phyloP scores from a whole-genome alignment of 2,329 filamentous ascomycete species.

The Xylogone sp. region DNA sequence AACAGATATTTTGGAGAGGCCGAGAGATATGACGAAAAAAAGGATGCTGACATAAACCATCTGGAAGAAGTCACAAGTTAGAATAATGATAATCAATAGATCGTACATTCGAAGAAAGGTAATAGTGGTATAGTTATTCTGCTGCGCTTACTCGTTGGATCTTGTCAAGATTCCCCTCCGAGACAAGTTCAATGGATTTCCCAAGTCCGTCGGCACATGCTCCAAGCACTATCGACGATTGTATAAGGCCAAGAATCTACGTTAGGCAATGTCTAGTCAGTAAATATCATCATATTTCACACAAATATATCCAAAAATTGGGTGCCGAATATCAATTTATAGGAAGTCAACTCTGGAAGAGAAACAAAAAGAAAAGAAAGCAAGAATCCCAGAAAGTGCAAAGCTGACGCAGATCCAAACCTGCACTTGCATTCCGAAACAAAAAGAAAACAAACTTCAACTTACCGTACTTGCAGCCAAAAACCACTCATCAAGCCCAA shows the following conservation, averaged over 20 bases:
- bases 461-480: slow-evolving; percentile 5
- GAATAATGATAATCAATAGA: too few species aligned
- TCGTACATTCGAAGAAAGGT: background rate
- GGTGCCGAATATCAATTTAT: too few species aligned
- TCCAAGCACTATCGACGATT: slow-evolving; percentile 7
- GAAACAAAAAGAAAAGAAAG: too few species aligned
- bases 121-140: too few species aligned
- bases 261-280: background rate
- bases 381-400: too few species aligned
- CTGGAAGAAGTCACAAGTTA: too few species aligned
- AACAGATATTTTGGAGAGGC: slow-evolving; percentile 39
- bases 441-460: too few species aligned
- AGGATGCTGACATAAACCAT: slow-evolving; percentile 34
- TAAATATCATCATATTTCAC: background rate
- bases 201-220: slow-evolving; percentile 9
- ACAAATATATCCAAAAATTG: too few species aligned
- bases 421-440: too few species aligned
- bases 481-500: slow-evolving; percentile 7
- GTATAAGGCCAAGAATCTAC: slow-evolving; percentile 7
- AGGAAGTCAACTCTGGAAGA: too few species aligned
- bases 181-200: slow-evolving; percentile 12
- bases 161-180: slow-evolving; percentile 1
- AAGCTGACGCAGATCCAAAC: background rate
- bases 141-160: slow-evolving; percentile 9
- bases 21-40: slow-evolving; percentile 36